phyloP scores from a whole-genome alignment of 371 early-diverging fungal species.

The Rhizopus microsporus region DNA sequence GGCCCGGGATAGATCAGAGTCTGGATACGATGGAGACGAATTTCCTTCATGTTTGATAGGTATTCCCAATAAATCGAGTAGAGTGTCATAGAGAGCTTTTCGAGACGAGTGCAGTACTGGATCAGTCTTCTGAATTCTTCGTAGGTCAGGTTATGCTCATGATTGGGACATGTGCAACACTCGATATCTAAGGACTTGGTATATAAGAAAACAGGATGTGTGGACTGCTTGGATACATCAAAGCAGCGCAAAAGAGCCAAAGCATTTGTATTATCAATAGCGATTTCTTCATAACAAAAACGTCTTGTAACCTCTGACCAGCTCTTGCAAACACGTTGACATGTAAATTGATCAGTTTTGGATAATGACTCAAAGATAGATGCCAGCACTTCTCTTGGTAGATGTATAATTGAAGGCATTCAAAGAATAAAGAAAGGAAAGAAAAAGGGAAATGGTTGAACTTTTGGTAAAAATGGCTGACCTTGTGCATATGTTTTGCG shows the following conservation, averaged over 20 bases:
- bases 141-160: background rate
- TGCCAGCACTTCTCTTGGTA: constrained; percentile 16
- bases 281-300: constrained; percentile 8
- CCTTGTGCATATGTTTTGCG: too few relatives aligned
- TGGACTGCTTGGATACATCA: background rate
- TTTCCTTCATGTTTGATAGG: background rate
- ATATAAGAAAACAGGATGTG: background rate
- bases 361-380: constrained; percentile 3
- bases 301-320: constrained; percentile 10
- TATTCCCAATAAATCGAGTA: constrained; percentile 2
- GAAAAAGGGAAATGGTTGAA: background rate
- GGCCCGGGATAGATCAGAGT: constrained; percentile 1
- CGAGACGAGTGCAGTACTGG: background rate
- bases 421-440: background rate
- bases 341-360: background rate
- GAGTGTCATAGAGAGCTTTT: constrained; percentile 1
- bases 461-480: too few relatives aligned
- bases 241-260: constrained; percentile 9
- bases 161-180: constrained; percentile 9
- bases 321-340: constrained; percentile 11
- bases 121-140: constrained; percentile 1
- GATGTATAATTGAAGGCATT: background rate
- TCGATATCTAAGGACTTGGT: constrained; percentile 5
- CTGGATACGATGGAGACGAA: background rate
- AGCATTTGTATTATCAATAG: constrained; percentile 4